Evolutionary conservation across 2,329 filamentous ascomycete species (phyloP), one percentile per base, ranked within the genome.

Genomic region (Rhinocladiella mackenziei): DNA sequence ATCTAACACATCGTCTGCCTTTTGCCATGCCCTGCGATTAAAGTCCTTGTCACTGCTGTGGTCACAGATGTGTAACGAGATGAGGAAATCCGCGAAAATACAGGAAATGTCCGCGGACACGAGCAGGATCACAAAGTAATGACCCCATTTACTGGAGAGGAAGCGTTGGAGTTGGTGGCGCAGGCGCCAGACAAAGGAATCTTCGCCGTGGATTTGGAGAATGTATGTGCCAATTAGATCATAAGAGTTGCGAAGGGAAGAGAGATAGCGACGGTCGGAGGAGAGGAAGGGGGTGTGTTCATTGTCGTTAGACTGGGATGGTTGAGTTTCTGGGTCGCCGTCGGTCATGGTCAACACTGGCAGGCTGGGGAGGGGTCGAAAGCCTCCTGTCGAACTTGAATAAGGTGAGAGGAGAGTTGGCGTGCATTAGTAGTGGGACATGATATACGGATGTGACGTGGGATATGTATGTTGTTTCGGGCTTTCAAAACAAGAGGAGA

Each of bases 51-150:
- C 36, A 22, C 53, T 38, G 2, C 23, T 30, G 55, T 61, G 48
- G 52, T 75, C 71, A 58, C 74, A 77, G 37, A 67, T 66, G 37
- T 74, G 65, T 6, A 76, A 62, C 34, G 66, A 65, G 40, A 76
- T 68, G 28, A 76, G 60, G 40, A 77, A 73, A 43, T 75, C 71
- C 17, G 70, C 68, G 55, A 77, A 74, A 50, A 76, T 73, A 55
- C 67, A 68, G n/a, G 65, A 60, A 3, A 77, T 68, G 54, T 77
- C 74, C 13, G 74, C 62, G 3, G 67, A 58, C 4, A 77, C 73
- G 10, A 77, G 65, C 3, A 63, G 42, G 10, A 77, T 62, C 11
- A 77, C 65, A 3, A 63, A 59, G 55, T 74, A 75, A 57, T 77
- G 74, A 9, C 73, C 72, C 34, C 61, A 61, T 55, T 65, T 70